Percentiles rank a stretch among this genome's conserved stretches.
phyloP scores from a whole-genome alignment of 2,329 filamentous ascomycete genomes.

The Dothidotthia symphoricarpi region DNA sequence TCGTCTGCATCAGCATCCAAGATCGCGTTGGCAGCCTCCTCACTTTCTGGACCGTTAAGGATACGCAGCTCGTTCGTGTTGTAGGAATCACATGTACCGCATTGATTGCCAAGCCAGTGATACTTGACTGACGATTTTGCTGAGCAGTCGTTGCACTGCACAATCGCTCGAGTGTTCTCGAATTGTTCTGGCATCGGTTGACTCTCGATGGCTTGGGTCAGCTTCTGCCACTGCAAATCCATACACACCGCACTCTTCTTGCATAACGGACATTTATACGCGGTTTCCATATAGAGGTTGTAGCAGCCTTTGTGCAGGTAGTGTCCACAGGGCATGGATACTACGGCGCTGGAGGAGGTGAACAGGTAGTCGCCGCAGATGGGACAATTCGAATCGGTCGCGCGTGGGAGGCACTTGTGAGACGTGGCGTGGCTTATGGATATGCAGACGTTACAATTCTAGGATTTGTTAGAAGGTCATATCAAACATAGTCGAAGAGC shows the following conservation, averaged over 20 bases:
- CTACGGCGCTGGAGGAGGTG: slow-evolving; percentile 80
- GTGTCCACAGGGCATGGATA: slow-evolving; percentile 94
- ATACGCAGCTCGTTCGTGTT: slow-evolving; percentile 52
- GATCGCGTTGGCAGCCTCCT: slow-evolving; percentile 36
- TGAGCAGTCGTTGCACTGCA: slow-evolving; percentile 93
- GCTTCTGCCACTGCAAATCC: slow-evolving; percentile 88
- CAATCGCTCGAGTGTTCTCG: slow-evolving; percentile 71
- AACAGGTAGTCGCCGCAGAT: slow-evolving; percentile 98
- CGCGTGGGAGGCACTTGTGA: slow-evolving; percentile 91
- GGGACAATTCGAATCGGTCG: slow-evolving; percentile 92
- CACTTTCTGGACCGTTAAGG: slow-evolving; percentile 41
- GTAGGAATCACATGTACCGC: slow-evolving; percentile 59
- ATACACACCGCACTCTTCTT: slow-evolving; percentile 97
- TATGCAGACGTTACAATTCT: slow-evolving; percentile 82
- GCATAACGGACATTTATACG: slow-evolving; percentile 96
- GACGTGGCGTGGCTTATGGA: slow-evolving; percentile 79
- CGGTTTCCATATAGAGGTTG: slow-evolving; percentile 79
- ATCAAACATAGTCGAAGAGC: not conserved
- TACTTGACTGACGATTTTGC: slow-evolving; percentile 82
- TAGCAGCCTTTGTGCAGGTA: slow-evolving; percentile 93
- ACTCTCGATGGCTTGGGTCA: slow-evolving; percentile 80
- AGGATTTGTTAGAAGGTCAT: slow-evolving; percentile 21
- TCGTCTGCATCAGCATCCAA: slow-evolving; percentile 28
- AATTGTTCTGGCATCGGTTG: slow-evolving; percentile 93
- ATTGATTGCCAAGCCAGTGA: slow-evolving; percentile 94